Evolutionary conservation across 208 protist species (phyloP).

Genomic region (Acanthamoeba castellanii): DNA sequence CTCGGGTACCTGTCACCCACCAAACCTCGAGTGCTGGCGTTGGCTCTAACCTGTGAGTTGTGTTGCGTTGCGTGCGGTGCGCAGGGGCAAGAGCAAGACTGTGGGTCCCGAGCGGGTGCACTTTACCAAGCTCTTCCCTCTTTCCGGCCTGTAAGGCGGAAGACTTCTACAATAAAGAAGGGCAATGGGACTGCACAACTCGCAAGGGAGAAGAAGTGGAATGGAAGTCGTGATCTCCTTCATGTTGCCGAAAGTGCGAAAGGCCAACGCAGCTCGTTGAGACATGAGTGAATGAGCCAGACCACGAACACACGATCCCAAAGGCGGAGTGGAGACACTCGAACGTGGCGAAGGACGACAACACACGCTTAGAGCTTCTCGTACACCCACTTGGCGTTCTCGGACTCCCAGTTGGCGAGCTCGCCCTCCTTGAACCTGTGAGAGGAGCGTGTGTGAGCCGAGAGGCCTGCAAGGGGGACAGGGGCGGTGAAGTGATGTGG

Average conservation of each 20-base stretch:
- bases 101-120: background rate
- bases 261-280: background rate
- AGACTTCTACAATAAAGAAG: too few species aligned
- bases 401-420: slow-evolving; percentile 47
- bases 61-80: background rate
- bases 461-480: background rate
- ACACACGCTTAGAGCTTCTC: slow-evolving; percentile 62
- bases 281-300: background rate
- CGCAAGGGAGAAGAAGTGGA: background rate
- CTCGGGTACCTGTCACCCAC: background rate
- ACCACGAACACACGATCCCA: background rate
- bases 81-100: background rate
- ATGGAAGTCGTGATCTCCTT: background rate
- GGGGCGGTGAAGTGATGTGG: background rate
- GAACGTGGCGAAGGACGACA: background rate
- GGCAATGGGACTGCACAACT: too few species aligned
- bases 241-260: background rate
- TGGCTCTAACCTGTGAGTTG: background rate
- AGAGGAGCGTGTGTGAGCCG: background rate
- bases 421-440: slow-evolving; percentile 69
- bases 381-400: slow-evolving; percentile 74
- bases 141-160: background rate
- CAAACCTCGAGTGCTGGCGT: too few species aligned
- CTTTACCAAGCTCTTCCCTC: slow-evolving; percentile 15
- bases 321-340: background rate